Conservation (phyloP, 257 asterid genomes). For the Solanum piurae region DNA sequence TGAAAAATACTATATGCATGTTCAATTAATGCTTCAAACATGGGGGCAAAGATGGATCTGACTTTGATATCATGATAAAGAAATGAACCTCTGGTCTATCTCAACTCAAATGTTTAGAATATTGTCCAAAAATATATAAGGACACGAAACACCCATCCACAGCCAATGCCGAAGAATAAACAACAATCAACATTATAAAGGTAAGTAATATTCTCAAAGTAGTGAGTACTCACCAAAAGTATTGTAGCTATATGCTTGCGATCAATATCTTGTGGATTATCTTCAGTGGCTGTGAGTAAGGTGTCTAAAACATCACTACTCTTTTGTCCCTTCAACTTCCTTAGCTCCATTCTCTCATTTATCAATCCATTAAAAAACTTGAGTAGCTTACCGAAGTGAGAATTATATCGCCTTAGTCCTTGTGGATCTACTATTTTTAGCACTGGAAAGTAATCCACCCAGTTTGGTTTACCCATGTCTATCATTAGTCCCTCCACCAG, state of each 20-base stretch:
- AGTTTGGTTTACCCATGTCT: slow-evolving; percentile 20
- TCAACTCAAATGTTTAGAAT: no score
- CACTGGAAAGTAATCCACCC: slow-evolving; percentile 41
- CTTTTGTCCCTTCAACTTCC: neutral
- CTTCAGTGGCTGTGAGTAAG: neutral
- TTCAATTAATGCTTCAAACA: neutral
- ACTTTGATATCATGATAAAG: no score
- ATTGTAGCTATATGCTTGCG: neutral
- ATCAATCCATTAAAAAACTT: neutral
- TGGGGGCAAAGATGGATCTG: no score
- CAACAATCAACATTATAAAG: neutral
- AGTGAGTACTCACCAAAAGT: neutral
- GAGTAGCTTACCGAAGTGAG: neutral
- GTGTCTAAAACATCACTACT: neutral
- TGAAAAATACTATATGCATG: no score
- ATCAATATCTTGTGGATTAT: neutral
- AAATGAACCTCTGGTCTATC: no score
- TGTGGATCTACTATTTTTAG: slow-evolving; percentile 32
- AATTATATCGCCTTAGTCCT: slow-evolving; percentile 4
- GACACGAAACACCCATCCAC: no score
- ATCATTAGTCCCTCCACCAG: slow-evolving; percentile 24
- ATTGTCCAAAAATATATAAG: no score
- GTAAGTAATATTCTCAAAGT: neutral
- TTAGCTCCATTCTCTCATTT: neutral
- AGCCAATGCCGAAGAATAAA: no score